Evolutionary conservation across 2,329 filamentous ascomycete genomes (phyloP).

Genomic region (Hymenoscyphus fraxineus): DNA sequence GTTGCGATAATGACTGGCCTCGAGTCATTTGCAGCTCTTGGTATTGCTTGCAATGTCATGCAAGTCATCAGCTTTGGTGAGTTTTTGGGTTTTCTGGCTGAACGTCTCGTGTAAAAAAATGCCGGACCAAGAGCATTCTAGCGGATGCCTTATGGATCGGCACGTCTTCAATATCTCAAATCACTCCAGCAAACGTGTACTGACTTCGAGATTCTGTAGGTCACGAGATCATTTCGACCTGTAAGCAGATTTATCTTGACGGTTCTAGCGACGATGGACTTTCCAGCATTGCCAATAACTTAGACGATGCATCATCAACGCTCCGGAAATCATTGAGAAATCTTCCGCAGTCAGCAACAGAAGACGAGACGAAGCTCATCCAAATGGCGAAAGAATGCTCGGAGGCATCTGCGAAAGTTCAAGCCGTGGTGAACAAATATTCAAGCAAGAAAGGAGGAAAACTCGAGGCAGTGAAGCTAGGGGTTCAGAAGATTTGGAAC

Average conservation of each 20-base stretch:
- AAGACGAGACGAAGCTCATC: neutral
- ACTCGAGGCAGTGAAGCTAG: neutral
- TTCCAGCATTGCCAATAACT: neutral
- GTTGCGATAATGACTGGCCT: neutral
- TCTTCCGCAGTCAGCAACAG: neutral
- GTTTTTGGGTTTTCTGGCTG: too few species aligned
- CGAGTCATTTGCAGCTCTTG: neutral
- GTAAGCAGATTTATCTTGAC: neutral
- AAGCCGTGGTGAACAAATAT: neutral
- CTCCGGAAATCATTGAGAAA: neutral
- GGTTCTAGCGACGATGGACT: neutral
- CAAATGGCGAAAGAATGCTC: neutral
- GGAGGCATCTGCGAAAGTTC: neutral
- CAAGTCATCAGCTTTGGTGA: slow-evolving; percentile 1
- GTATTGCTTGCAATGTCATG: neutral
- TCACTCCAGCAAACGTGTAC: too few species aligned
- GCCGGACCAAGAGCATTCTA: too few species aligned
- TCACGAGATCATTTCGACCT: neutral
- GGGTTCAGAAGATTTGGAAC: neutral
- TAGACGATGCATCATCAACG: neutral
- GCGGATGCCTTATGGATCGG: too few species aligned
- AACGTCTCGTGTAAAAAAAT: too few species aligned
- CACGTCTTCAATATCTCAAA: too few species aligned
- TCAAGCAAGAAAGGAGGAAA: neutral
- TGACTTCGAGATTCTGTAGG: too few species aligned